A percentile compares a stretch with the other conserved stretches of the same genome.
Evolutionary conservation across 2,329 filamentous ascomycete species (phyloP).

Genomic region (Cladophialophora chaetospira): DNA sequence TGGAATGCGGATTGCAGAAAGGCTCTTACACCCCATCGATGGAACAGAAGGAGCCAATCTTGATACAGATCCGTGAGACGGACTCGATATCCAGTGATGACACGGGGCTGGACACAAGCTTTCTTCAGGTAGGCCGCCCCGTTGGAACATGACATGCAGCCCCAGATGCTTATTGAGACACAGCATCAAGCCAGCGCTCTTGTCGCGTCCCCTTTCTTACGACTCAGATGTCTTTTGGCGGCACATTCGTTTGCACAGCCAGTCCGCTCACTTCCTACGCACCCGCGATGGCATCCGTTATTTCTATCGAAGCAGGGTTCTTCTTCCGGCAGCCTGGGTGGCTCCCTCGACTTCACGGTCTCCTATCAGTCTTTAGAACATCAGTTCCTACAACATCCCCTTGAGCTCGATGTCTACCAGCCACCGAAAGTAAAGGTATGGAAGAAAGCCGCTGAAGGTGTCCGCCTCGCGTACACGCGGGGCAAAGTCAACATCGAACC

Average conservation of each 20-base stretch:
- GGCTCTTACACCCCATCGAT: neutral
- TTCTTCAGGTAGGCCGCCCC: neutral
- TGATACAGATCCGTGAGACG: neutral
- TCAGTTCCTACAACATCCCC: neutral
- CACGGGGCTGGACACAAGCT: neutral
- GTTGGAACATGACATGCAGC: neutral
- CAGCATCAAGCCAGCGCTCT: too few species aligned
- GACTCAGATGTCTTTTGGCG: too few species aligned
- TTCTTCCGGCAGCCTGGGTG: too few species aligned
- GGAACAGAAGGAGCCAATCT: neutral
- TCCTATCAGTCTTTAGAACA: neutral
- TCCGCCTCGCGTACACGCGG: constrained; percentile 4
- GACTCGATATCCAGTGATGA: neutral
- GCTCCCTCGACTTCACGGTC: neutral
- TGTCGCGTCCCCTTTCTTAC: too few species aligned
- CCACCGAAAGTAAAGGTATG: neutral
- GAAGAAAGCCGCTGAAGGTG: constrained; percentile 1
- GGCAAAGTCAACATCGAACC: neutral
- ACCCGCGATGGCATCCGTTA: too few species aligned
- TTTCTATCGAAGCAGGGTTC: too few species aligned
- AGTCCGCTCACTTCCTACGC: too few species aligned
- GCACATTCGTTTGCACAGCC: too few species aligned
- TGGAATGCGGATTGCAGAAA: neutral
- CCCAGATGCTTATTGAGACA: neutral
- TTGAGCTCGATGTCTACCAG: neutral